Conservation (phyloP, 345 rosid species). For the Angophora floribunda region DNA sequence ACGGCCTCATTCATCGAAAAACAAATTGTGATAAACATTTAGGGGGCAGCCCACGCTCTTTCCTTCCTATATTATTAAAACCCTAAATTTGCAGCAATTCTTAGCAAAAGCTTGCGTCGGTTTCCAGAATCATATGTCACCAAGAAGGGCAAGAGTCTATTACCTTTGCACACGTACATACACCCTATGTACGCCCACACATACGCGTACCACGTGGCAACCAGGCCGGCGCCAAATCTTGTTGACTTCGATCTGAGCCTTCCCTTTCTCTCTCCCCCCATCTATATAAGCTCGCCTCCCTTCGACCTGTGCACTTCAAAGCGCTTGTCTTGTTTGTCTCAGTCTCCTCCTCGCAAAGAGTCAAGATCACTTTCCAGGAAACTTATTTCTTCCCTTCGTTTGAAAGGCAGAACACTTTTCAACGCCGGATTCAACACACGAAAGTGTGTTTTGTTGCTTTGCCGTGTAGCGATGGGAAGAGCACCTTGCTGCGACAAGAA, state of each 20-base stretch:
- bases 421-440: not conserved
- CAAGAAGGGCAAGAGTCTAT: not conserved
- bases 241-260: not conserved
- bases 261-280: not conserved
- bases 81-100: not conserved
- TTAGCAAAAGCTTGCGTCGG: not conserved
- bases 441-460: not conserved
- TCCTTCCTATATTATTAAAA: not conserved
- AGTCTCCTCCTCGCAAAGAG: not conserved
- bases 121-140: not conserved
- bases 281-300: not conserved
- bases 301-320: not conserved
- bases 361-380: not conserved
- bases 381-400: not conserved
- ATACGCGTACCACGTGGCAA: not conserved
- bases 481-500: constrained; percentile 78
- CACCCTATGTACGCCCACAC: not conserved
- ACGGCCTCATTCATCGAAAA: not conserved
- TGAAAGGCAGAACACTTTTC: not conserved
- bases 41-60: not conserved
- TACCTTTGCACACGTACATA: not conserved
- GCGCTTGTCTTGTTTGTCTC: not conserved
- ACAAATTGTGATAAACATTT: not conserved
- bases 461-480: constrained; percentile 43
- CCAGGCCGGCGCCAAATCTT: constrained; percentile 9